These are phyloP conservation scores for Apophysomyces elegans DNA, from an alignment of 371 early-diverging fungal species.

Conservation along the genomic window DNA sequence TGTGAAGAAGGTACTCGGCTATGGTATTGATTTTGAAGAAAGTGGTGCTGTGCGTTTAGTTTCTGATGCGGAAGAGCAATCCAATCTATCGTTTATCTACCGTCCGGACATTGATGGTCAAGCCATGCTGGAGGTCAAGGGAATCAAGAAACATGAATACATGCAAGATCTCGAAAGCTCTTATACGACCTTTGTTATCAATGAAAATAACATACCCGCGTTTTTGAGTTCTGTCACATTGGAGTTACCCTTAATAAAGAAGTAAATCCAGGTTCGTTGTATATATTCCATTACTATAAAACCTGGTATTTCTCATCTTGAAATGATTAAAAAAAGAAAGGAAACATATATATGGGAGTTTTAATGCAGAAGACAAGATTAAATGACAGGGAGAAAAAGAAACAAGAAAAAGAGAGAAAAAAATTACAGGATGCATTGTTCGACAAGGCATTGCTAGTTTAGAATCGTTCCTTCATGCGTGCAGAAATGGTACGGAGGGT, in stretches of 20 bases:
- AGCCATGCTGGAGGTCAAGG: conserved; percentile 66
- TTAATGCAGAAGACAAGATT: conserved; percentile 7
- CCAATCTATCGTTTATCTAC: conserved; percentile 70
- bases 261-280: background rate
- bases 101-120: conserved; percentile 59
- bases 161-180: conserved; percentile 54
- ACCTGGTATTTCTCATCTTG: background rate
- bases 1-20: conserved; percentile 73
- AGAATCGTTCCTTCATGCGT: conserved; percentile 94
- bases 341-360: background rate
- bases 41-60: conserved; percentile 75
- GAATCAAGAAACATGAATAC: conserved; percentile 63
- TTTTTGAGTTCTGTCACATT: conserved; percentile 78
- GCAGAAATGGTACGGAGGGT: conserved; percentile 87
- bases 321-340: background rate
- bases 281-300: background rate
- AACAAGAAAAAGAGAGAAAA: background rate
- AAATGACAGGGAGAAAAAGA: background rate
- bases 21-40: conserved; percentile 69
- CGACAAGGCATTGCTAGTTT: conserved; percentile 20
- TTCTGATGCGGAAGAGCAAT: conserved; percentile 59
- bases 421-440: background rate
- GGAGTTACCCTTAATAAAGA: conserved; percentile 36
- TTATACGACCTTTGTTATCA: conserved; percentile 67
- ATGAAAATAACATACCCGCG: conserved; percentile 73